phyloP scores from a whole-genome alignment of 805 yeast species.

The Soucietia sequanensis region DNA sequence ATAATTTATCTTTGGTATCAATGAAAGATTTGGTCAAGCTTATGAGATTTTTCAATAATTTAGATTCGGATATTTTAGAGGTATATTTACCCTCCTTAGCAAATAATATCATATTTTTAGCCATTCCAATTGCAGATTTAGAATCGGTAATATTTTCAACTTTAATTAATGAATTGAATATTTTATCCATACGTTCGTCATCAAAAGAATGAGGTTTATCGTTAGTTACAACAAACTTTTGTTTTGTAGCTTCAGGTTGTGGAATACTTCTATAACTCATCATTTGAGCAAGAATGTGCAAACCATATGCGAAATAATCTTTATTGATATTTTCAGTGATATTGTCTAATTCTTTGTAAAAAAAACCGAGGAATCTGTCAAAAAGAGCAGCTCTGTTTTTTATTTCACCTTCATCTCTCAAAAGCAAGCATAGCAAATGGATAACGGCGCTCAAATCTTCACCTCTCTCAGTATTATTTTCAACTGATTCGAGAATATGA shows the following conservation, averaged over 20 bases:
- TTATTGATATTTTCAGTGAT: slow-evolving; percentile 26
- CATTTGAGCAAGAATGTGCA: slow-evolving; percentile 55
- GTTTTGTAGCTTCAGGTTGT: slow-evolving; percentile 22
- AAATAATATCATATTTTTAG: slow-evolving; percentile 55
- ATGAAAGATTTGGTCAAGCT: slow-evolving; percentile 35
- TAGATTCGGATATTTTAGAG: slow-evolving; percentile 43
- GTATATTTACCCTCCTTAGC: slow-evolving; percentile 46
- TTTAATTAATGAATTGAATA: slow-evolving; percentile 46
- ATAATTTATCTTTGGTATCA: slow-evolving; percentile 9
- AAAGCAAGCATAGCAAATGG: slow-evolving; percentile 10
- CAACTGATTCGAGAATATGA: slow-evolving; percentile 11
- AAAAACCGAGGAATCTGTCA: slow-evolving; percentile 33
- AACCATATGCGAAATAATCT: slow-evolving; percentile 59
- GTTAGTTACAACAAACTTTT: slow-evolving; percentile 10
- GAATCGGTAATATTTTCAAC: slow-evolving; percentile 41
- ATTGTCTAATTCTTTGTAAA: slow-evolving; percentile 30
- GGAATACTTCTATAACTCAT: slow-evolving; percentile 55
- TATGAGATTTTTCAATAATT: slow-evolving; percentile 48
- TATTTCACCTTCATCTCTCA: slow-evolving; percentile 12
- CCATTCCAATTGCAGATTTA: slow-evolving; percentile 50
- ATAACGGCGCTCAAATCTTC: slow-evolving; percentile 9
- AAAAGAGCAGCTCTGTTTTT: slow-evolving; percentile 10
- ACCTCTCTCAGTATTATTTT: slow-evolving; percentile 6
- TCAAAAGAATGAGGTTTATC: slow-evolving; percentile 17
- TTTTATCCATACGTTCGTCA: slow-evolving; percentile 15